Percentiles rank a stretch among this genome's conserved stretches.
phyloP scores from a whole-genome alignment of 2,329 filamentous ascomycete species.

The Penicillium sp. region DNA sequence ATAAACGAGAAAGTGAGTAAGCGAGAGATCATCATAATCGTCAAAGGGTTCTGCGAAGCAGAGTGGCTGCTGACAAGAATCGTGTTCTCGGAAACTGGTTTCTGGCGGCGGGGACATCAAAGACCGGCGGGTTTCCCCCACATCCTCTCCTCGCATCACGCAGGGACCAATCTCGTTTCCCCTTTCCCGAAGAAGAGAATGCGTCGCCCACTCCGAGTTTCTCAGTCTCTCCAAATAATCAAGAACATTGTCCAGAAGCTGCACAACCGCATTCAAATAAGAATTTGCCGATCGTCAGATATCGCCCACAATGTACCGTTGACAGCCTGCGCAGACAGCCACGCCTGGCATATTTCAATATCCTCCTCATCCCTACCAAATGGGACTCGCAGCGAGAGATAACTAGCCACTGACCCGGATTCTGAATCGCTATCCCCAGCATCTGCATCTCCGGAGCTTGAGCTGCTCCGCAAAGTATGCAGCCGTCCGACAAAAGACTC shows the following conservation, averaged over 20 bases:
- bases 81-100: not conserved
- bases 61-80: not conserved
- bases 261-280: not conserved
- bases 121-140: slow-evolving; percentile 20
- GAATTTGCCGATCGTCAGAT: slow-evolving; percentile 8
- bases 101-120: not conserved
- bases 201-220: not conserved
- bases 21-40: not conserved
- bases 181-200: not conserved
- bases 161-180: not conserved
- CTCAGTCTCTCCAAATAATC: too few species aligned
- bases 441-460: not conserved
- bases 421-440: slow-evolving; percentile 9
- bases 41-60: not conserved
- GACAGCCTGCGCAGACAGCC: slow-evolving; percentile 8
- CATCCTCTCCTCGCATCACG: not conserved
- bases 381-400: slow-evolving; percentile 12
- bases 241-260: not conserved
- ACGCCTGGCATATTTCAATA: slow-evolving; percentile 19
- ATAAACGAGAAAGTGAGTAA: not conserved
- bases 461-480: slow-evolving; percentile 1
- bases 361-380: slow-evolving; percentile 19
- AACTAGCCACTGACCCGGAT: slow-evolving; percentile 10
- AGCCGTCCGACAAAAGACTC: slow-evolving; percentile 12
- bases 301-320: slow-evolving; percentile 6